Base-by-base conservation (phyloP, 225 moss, liverwort and hornwort species). In the Physcomitrium patens region DNA sequence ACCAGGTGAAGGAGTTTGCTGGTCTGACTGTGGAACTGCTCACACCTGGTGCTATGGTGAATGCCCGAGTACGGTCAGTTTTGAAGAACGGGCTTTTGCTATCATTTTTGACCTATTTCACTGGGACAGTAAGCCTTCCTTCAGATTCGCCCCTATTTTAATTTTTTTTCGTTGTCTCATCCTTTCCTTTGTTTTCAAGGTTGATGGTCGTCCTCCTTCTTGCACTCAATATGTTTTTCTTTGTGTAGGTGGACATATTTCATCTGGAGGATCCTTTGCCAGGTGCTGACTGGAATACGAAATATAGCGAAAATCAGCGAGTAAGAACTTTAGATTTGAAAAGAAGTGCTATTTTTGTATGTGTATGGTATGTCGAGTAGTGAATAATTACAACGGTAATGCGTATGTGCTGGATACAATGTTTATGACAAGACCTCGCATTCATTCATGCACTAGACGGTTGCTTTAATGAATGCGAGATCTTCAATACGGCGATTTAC, bases 31-130 rank as follows among this genome's bases (percentile, higher is more conserved):
- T 99, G 74, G 99, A 95, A 70, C 82, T 89, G 73, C 95, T 99
- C 67, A 59, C 80, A 49, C 99, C 99, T 60, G 99, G 99, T 60
- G 81, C 76, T 31, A 76, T 89, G 88, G 99, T 99, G 43, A 93
- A 93, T 88, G 95, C 84, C 14, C 87, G 92, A 62, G 89, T 99
- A 69, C 89, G 88, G 74, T 77, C 95, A 68, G 92, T 99, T 28
- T 80, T 93, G 31, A 83, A 79, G 63, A 88, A 93, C 62, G 99
- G 99, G 24, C 91, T 99, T 53, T 81, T 99, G 62, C 81, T 99
- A 19, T 95, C 95, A 16, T 99, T 99, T 75, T 79, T 99, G 62
- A 95, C 99, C 68, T 99, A 91, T 70, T 95, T 99, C 77, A 89
- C 82, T 1, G 99, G 99, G 82, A 99, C 92, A 73, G 99, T 94